Evolutionary conservation across 2,329 filamentous ascomycete species (phyloP).

Genomic region (Gnomoniopsis smithogilvyi): DNA sequence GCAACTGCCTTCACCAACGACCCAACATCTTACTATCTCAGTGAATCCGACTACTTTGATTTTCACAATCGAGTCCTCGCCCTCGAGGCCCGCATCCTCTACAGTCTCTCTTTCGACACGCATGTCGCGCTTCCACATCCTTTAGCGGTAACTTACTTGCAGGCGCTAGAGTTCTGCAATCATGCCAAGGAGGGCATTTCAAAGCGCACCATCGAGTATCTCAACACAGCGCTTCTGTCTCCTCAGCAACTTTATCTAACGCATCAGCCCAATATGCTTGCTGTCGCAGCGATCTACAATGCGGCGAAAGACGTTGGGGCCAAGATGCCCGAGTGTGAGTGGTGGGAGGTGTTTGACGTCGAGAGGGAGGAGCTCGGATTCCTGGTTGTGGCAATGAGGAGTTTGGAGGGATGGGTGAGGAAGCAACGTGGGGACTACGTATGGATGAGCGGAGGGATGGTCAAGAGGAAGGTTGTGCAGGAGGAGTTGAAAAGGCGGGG

Average conservation of each 20-base stretch:
- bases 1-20: constrained; percentile 33
- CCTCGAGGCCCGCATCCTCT: constrained; percentile 76
- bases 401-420: constrained; percentile 67
- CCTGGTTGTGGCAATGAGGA: constrained; percentile 79
- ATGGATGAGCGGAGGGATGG: constrained; percentile 44
- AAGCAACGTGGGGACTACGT: constrained; percentile 56
- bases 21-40: constrained; percentile 62
- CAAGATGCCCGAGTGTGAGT: constrained; percentile 78
- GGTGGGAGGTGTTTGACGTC: constrained; percentile 99
- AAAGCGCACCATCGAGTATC: constrained; percentile 65
- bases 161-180: constrained; percentile 68
- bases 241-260: constrained; percentile 90
- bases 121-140: constrained; percentile 84
- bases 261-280: constrained; percentile 82
- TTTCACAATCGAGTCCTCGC: constrained; percentile 63
- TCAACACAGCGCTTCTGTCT: constrained; percentile 83
- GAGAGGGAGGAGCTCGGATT: constrained; percentile 94
- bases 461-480: constrained; percentile 57
- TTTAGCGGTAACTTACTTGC: constrained; percentile 86
- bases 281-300: constrained; percentile 87
- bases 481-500: constrained; percentile 56
- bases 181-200: constrained; percentile 53
- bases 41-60: constrained; percentile 67
- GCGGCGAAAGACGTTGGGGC: constrained; percentile 73
- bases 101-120: constrained; percentile 74